Base-by-base conservation (phyloP, 192 early-diverging fungal species). In the Backusella circina region DNA sequence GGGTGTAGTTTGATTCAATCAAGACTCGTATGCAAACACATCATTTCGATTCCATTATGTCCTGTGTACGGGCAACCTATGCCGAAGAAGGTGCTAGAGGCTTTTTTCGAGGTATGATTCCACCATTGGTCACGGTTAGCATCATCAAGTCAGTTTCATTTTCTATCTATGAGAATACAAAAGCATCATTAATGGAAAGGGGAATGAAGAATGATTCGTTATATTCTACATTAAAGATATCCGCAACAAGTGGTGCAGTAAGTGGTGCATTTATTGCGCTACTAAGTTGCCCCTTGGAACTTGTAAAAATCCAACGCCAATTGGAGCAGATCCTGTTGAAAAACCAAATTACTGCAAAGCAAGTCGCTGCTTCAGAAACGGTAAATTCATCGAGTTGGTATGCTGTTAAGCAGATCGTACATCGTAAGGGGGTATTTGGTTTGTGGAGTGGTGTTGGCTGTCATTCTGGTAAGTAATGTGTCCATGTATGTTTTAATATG, bases 21-120 rank as follows among this genome's bases (percentile, higher is more conserved):
- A 99, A 99, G 85, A 99, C 97, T 18, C 85, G 96, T 66, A 96
- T 99, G 95, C 97, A 99, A 82, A 97, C 96, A 6, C 91, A 94
- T 77, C 86, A 91, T 26, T 99, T 97, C 78, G 85, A 84, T 38
- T 93, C 92, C 28, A 89, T 93, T 23, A 80, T 90, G 75, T 89
- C 82, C 12, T 99, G 97, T 79, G 88, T 96, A 18, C 84, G 84
- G 39, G 77, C 85, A 32, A 96, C 95, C 0, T 93, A 95, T 77
- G 76, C 84, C 23, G 88, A 91, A 7, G 97, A 99, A 77, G 94
- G 97, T 12, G 28, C 94, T 9, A 78, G 87, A 44, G 97, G 97
- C 0, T 95, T 96, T 83, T 99, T 93, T 82, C 84, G 95, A 78
- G 97, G 97, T 72, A 89, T 91, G 77, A 79, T 93, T 31, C 97